Conservation (phyloP, 108 stramenopile species). For the Cyclotella cryptica region DNA sequence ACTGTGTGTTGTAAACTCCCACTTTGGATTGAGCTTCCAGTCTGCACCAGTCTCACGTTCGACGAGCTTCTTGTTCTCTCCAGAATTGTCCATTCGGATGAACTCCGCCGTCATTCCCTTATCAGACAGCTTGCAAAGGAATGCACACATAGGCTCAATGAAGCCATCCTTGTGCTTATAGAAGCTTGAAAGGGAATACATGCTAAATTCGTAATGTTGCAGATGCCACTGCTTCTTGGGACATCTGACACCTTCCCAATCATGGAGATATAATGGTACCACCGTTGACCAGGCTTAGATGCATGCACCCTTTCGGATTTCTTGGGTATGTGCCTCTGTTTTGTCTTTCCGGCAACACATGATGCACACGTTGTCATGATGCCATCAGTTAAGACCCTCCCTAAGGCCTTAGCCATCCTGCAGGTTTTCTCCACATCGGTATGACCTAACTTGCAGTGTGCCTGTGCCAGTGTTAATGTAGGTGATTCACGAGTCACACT, state of each 20-base stretch:
- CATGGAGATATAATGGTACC: neutral
- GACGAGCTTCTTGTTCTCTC: neutral
- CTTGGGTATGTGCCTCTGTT: too few species aligned
- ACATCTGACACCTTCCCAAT: neutral
- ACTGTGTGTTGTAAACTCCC: neutral
- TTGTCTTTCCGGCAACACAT: too few species aligned
- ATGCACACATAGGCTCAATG: neutral
- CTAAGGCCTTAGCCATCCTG: neutral
- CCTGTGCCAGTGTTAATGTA: too few species aligned
- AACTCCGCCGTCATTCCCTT: neutral
- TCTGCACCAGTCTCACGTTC: neutral
- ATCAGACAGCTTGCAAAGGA: neutral
- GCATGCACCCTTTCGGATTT: too few species aligned
- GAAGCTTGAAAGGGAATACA: neutral
- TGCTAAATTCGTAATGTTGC: neutral
- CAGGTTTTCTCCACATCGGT: too few species aligned
- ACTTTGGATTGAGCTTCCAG: neutral
- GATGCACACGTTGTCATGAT: too few species aligned
- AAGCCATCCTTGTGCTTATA: neutral
- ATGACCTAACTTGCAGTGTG: too few species aligned
- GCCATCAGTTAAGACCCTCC: too few species aligned
- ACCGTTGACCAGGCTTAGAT: neutral
- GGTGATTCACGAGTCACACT: too few species aligned
- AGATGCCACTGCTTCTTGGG: neutral
- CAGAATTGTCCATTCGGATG: neutral